Conservation (phyloP, 805 yeast species). For the Candida oleophila region DNA sequence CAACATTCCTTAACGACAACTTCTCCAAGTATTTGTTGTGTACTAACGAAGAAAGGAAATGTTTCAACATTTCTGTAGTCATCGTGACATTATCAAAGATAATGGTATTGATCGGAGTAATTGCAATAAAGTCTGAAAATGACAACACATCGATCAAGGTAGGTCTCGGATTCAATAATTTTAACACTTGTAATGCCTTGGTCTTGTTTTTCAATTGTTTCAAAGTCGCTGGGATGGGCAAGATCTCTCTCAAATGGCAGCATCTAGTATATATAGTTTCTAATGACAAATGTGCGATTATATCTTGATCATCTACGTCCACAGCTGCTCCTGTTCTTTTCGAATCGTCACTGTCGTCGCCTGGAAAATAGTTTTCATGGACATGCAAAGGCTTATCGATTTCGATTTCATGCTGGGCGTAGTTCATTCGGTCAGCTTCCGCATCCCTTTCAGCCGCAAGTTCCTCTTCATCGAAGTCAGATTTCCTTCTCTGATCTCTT, state of each 20-base stretch:
- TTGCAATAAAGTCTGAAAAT: constrained; percentile 55
- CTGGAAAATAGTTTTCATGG: constrained; percentile 53
- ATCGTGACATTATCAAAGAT: constrained; percentile 58
- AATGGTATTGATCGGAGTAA: constrained; percentile 53
- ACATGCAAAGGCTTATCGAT: constrained; percentile 73
- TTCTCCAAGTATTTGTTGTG: constrained; percentile 47
- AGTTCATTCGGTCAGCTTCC: constrained; percentile 17
- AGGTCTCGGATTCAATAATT: constrained; percentile 57
- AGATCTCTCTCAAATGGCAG: constrained; percentile 86
- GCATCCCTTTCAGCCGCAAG: constrained; percentile 11
- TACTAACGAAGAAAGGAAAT: constrained; percentile 46
- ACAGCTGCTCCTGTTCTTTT: background rate
- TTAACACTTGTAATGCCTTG: constrained; percentile 52
- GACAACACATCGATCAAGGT: constrained; percentile 57
- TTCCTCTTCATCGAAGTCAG: constrained; percentile 5
- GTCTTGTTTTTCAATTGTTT: constrained; percentile 54
- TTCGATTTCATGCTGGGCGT: constrained; percentile 28
- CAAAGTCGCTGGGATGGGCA: constrained; percentile 87
- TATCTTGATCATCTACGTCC: constrained; percentile 15
- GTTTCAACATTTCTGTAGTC: constrained; percentile 53
- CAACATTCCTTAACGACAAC: constrained; percentile 53
- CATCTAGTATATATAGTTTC: constrained; percentile 72
- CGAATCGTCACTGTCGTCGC: constrained; percentile 17
- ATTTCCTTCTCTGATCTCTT: constrained; percentile 2
- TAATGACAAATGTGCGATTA: constrained; percentile 31